A percentile compares a stretch with the other conserved stretches of the same genome.
Evolutionary conservation across 2,329 filamentous ascomycete genomes (phyloP).

Genomic region (Trichoderma pleuroti): DNA sequence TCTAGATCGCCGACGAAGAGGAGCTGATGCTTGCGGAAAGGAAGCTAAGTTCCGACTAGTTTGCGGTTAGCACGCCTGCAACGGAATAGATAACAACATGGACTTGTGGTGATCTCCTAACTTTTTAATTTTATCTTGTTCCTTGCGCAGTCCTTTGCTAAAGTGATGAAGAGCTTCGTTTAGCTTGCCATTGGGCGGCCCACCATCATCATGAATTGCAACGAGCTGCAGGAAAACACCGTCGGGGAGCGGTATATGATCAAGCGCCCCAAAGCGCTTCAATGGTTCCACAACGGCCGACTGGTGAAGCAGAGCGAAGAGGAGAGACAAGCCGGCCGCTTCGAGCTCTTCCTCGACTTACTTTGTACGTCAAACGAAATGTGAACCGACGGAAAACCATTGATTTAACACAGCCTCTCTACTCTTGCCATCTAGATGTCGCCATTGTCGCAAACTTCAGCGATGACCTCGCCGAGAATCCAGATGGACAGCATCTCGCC

Average conservation of each 20-base stretch:
- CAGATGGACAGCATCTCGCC: conserved; percentile 41
- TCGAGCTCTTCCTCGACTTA: conserved; percentile 49
- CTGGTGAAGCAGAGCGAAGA: conserved; percentile 41
- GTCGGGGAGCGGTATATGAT: conserved; percentile 34
- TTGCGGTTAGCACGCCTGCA: background rate
- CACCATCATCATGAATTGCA: conserved; percentile 34
- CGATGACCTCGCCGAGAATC: conserved; percentile 45
- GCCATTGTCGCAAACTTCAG: conserved; percentile 50
- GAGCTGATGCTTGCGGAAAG: background rate
- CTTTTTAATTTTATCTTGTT: background rate
- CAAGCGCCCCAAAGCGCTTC: conserved; percentile 39
- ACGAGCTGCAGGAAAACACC: conserved; percentile 34
- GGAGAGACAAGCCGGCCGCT: conserved; percentile 44
- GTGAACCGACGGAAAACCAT: background rate
- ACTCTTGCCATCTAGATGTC: conserved; percentile 30
- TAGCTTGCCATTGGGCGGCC: background rate
- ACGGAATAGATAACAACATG: background rate
- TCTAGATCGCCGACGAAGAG: background rate
- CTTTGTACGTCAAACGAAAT: conserved; percentile 34
- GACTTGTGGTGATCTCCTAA: background rate
- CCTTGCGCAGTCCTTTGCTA: background rate
- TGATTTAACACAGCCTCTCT: background rate
- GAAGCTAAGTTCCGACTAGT: background rate
- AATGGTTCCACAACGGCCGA: conserved; percentile 44
- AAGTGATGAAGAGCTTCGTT: background rate